Evolutionary conservation across 208 protist species (phyloP).

Genomic region (Trypanosoma melophagium): DNA sequence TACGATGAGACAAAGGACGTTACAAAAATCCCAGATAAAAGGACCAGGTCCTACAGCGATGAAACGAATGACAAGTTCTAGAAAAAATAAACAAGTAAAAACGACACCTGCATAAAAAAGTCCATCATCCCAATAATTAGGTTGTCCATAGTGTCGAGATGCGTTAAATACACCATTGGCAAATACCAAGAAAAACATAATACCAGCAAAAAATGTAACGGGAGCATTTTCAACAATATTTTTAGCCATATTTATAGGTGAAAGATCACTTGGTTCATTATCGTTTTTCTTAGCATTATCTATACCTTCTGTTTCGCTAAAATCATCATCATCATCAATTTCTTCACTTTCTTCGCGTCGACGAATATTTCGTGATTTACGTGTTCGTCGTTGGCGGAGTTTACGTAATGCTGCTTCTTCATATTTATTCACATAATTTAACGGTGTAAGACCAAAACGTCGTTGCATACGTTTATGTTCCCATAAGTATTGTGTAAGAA

Average conservation of each 20-base stretch:
- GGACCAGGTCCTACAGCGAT: slow-evolving; percentile 75
- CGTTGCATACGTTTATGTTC: slow-evolving; percentile 75
- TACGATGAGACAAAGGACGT: slow-evolving; percentile 70
- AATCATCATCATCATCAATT: slow-evolving; percentile 3
- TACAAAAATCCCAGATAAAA: slow-evolving; percentile 77
- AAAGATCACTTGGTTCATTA: slow-evolving; percentile 48
- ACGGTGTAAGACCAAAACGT: slow-evolving; percentile 67
- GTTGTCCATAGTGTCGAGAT: slow-evolving; percentile 76
- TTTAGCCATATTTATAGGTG: slow-evolving; percentile 79
- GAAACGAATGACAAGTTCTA: slow-evolving; percentile 84
- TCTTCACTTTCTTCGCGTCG: background rate
- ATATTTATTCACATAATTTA: slow-evolving; percentile 83
- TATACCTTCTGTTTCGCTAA: slow-evolving; percentile 35
- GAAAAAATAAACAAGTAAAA: slow-evolving; percentile 82
- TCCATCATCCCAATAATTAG: slow-evolving; percentile 76
- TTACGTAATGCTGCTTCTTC: slow-evolving; percentile 70
- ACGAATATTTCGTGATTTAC: slow-evolving; percentile 43
- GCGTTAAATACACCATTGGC: slow-evolving; percentile 89
- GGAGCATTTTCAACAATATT: slow-evolving; percentile 86
- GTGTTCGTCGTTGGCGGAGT: slow-evolving; percentile 49
- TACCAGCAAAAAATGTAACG: slow-evolving; percentile 68
- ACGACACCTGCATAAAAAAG: slow-evolving; percentile 66
- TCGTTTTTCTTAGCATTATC: slow-evolving; percentile 46
- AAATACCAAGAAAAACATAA: slow-evolving; percentile 81
- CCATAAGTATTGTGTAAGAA: slow-evolving; percentile 89